phyloP scores from a whole-genome alignment of 345 rosid genomes.

The sweet orange (Citrus sinensis) region DVS_A1.0 CM039162.1:6055001-6055500 shows the following conservation, averaged over 20 bases:
- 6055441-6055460: background rate
- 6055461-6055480: background rate
- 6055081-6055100: no score
- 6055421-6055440: no score
- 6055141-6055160: no score
- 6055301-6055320: background rate
- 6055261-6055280: background rate
- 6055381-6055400: background rate
- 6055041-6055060: no score
- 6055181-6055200: background rate
- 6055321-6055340: slow-evolving; percentile 4
- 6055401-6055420: no score
- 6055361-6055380: background rate
- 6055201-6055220: background rate
- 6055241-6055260: background rate
- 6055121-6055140: no score
- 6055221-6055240: background rate
- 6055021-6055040: no score
- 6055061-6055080: no score
- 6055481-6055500: background rate
- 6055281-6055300: background rate
- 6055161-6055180: background rate
- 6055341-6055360: slow-evolving; percentile 13
- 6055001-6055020: no score
- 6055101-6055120: no score